A percentile compares a stretch with the other conserved stretches of the same genome.
These are phyloP conservation scores for Triticum turgidum DNA, from an alignment of 176 grass and related monocot genomes.

Conservation along the genomic window DNA sequence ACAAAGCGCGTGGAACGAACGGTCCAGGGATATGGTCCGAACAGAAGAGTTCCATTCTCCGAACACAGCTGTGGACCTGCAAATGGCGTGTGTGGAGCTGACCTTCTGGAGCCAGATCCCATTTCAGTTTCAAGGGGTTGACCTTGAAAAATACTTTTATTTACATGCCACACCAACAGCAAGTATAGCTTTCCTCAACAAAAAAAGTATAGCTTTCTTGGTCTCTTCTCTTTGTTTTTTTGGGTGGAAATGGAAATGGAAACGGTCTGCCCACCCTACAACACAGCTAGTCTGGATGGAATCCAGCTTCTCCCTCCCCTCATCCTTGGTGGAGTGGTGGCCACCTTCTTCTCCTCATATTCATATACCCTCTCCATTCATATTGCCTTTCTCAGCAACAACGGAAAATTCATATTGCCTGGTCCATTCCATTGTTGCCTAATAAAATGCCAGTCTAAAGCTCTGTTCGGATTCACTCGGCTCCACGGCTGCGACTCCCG, in stretches of 20 bases:
- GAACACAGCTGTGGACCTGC: background rate
- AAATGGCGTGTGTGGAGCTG: conserved; percentile 1
- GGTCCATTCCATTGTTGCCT: background rate
- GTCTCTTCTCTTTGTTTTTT: background rate
- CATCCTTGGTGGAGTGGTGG: background rate
- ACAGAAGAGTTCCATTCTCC: background rate
- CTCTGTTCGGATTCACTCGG: no score
- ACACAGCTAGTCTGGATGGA: conserved; percentile 34
- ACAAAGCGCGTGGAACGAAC: background rate
- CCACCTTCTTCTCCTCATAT: background rate
- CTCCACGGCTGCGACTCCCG: no score
- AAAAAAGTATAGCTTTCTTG: background rate
- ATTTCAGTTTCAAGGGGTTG: background rate
- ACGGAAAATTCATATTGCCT: no score
- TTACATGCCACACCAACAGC: background rate
- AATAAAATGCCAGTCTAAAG: background rate
- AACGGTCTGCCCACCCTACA: background rate
- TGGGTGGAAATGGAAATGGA: background rate
- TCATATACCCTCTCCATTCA: no score
- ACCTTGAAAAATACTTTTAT: background rate
- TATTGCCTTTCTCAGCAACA: no score
- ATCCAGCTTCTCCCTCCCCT: background rate
- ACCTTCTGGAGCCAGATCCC: background rate
- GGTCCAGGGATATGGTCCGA: background rate
- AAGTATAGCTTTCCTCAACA: no score